Percentiles rank a stretch among this genome's conserved stretches.
Conservation (phyloP, 805 yeast species). For the Cyberlindnera americana region DNA sequence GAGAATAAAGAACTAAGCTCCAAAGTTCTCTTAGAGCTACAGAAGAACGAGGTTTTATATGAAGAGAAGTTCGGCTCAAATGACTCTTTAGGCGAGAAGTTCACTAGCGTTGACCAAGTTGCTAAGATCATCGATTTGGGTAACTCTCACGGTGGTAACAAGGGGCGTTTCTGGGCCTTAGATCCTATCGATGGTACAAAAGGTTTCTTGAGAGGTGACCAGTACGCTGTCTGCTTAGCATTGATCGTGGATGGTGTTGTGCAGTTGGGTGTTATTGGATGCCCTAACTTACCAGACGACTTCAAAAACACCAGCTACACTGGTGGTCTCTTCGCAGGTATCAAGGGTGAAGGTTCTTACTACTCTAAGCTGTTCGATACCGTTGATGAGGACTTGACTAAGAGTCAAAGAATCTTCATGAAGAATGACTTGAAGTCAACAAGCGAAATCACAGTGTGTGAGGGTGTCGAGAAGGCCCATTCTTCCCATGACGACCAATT, state of each 20-base stretch:
- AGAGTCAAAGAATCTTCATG: conserved; percentile 43
- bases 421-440: conserved; percentile 42
- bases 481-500: conserved; percentile 87
- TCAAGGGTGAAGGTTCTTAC: conserved; percentile 64
- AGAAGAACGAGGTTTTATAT: conserved; percentile 48
- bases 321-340: conserved; percentile 78
- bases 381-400: conserved; percentile 35
- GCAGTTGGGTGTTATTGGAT: conserved; percentile 89
- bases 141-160: conserved; percentile 68
- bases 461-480: conserved; percentile 94
- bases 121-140: conserved; percentile 75
- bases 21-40: conserved; percentile 57
- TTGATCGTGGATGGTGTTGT: conserved; percentile 82
- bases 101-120: conserved; percentile 46
- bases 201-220: conserved; percentile 94
- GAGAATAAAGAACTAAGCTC: conserved; percentile 45
- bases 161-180: conserved; percentile 91
- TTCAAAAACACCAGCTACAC: conserved; percentile 34
- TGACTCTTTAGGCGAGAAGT: conserved; percentile 32
- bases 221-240: conserved; percentile 94
- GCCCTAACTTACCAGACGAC: conserved; percentile 75
- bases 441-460: conserved; percentile 64
- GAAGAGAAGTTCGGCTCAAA: conserved; percentile 19
- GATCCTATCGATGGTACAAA: conserved; percentile 99
- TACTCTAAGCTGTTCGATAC: conserved; percentile 33